Percentiles rank a stretch among this genome's conserved stretches.
These are phyloP conservation scores for Hymenoscyphus fructigenus DNA, from an alignment of 2,329 filamentous ascomycete species.

Conservation along the genomic window DNA sequence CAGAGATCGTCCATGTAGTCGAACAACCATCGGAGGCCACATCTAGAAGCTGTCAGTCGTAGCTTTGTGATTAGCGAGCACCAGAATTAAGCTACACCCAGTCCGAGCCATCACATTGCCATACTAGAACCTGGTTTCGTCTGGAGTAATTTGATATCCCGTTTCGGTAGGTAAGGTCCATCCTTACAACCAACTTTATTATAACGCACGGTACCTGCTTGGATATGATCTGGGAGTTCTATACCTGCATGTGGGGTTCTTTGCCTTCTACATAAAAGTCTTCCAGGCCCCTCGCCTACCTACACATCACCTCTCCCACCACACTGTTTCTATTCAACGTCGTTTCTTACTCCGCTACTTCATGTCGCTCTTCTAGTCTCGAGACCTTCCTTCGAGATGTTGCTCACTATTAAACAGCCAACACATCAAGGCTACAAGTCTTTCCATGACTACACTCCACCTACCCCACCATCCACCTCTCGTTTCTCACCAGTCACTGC, in stretches of 20 bases:
- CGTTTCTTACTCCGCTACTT: constrained; percentile 28
- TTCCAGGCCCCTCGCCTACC: constrained; percentile 27
- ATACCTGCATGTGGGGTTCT: constrained; percentile 31
- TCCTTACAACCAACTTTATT: constrained; percentile 23
- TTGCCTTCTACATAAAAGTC: constrained; percentile 31
- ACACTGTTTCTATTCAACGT: constrained; percentile 30
- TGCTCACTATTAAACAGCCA: constrained; percentile 51
- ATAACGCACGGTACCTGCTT: constrained; percentile 32
- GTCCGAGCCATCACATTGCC: constrained; percentile 24
- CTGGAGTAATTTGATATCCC: constrained; percentile 25
- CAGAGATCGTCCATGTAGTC: constrained; percentile 32
- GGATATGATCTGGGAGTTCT: constrained; percentile 20
- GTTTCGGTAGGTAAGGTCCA: constrained; percentile 16
- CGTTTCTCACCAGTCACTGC: constrained; percentile 42
- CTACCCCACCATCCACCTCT: constrained; percentile 42
- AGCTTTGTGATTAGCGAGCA: constrained; percentile 31
- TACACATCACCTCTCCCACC: constrained; percentile 20
- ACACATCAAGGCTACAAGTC: constrained; percentile 47
- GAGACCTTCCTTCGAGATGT: constrained; percentile 42
- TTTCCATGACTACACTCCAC: constrained; percentile 48
- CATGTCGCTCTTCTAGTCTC: constrained; percentile 34
- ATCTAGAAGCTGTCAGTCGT: constrained; percentile 26
- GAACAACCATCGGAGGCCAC: constrained; percentile 25
- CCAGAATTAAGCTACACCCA: constrained; percentile 28
- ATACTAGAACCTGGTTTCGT: constrained; percentile 27